phyloP scores from a whole-genome alignment of 306 rosid species.

The Abrus pulchellus region DNA sequence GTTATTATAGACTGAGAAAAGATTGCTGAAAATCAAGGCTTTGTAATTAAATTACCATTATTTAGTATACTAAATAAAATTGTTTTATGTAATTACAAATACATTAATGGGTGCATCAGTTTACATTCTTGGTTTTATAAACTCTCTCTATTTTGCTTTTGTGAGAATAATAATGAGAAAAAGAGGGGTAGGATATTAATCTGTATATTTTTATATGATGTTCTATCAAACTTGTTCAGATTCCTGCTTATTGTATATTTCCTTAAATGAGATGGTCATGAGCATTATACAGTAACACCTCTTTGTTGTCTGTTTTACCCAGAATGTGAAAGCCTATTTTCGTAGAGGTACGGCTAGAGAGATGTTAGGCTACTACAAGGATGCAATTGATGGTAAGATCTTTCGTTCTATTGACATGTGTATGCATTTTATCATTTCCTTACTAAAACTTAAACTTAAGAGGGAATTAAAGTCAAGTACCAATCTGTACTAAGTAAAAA shows the following conservation, averaged over 20 bases:
- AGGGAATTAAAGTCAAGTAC: constrained; percentile 4
- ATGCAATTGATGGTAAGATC: constrained; percentile 86
- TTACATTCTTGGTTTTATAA: neutral
- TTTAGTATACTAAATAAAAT: neutral
- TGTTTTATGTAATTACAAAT: neutral
- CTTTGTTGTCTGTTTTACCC: constrained; percentile 46
- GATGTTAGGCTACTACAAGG: constrained; percentile 91
- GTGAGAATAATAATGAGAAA: constrained; percentile 21
- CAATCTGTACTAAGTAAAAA: neutral
- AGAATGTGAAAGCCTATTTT: constrained; percentile 93
- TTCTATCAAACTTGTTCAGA: constrained; percentile 2
- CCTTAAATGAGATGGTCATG: constrained; percentile 10
- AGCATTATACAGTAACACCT: constrained; percentile 27
- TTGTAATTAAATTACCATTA: constrained; percentile 22
- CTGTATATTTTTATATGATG: too few relatives aligned
- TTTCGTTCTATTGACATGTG: constrained; percentile 32
- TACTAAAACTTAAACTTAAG: too few relatives aligned
- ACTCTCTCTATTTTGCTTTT: neutral
- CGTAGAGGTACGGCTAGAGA: constrained; percentile 97
- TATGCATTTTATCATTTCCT: constrained; percentile 30
- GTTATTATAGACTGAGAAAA: constrained; percentile 5
- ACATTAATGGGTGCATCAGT: neutral
- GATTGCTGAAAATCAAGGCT: neutral
- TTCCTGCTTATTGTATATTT: constrained; percentile 24
- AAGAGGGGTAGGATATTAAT: constrained; percentile 15